These are phyloP conservation scores for Magnaporthales sp. DNA, from an alignment of 2,329 filamentous ascomycete species.

Conservation along the genomic window DNA sequence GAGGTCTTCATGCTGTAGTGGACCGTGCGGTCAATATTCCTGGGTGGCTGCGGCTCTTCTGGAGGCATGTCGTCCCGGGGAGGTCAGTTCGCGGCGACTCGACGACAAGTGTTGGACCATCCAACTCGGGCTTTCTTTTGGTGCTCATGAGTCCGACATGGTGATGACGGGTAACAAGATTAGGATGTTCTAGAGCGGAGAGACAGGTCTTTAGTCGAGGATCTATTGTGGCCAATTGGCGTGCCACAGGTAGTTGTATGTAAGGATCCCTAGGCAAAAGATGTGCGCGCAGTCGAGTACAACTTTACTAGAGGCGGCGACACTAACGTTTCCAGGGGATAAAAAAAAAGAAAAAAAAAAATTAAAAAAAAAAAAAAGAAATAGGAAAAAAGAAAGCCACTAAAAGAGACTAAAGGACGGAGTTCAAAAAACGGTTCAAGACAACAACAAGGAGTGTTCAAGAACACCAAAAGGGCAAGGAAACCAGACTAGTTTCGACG, in stretches of 20 bases:
- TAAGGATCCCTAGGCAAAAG: background rate
- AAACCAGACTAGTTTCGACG: background rate
- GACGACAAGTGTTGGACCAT: background rate
- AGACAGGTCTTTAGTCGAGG: background rate
- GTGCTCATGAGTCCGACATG: conserved; percentile 2
- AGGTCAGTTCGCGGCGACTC: conserved; percentile 2
- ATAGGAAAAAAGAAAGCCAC: background rate
- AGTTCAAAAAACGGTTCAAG: background rate
- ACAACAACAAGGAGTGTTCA: background rate
- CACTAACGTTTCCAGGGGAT: background rate
- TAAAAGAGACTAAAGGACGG: background rate
- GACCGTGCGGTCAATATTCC: conserved; percentile 22
- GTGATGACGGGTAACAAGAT: background rate
- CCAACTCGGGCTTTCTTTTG: background rate
- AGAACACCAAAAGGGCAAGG: background rate
- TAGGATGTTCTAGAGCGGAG: background rate
- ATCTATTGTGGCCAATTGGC: background rate
- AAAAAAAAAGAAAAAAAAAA: background rate
- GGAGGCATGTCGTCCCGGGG: conserved; percentile 11
- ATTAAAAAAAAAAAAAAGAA: background rate
- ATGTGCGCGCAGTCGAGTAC: background rate
- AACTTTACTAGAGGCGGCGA: background rate
- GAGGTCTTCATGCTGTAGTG: conserved; percentile 39
- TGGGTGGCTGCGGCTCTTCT: conserved; percentile 16
- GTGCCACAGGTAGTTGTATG: background rate